Evolutionary conservation across 768 basidiomycete genomes (phyloP), one percentile per base, ranked within the genome.

Genomic region (Botryobasidium botryosum): DNA sequence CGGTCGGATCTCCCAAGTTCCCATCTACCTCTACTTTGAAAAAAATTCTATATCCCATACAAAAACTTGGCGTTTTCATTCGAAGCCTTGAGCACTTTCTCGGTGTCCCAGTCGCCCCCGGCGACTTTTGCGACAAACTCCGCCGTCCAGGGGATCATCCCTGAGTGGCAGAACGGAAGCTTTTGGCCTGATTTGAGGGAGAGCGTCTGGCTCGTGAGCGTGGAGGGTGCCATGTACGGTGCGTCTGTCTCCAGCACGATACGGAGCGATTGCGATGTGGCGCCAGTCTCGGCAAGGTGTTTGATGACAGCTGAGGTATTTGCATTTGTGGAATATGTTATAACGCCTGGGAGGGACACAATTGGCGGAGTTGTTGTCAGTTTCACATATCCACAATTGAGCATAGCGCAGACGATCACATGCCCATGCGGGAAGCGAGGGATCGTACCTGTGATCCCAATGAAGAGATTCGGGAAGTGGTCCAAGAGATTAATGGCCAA

Each of bases 91-190:
- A 42, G 24, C 40, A 42, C 40, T 29, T 29, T 42, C 10, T 29
- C 40, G 12, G 40, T 27, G 27, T 42, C 40, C 40, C 40, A 42
- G 15, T 27, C 40, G 8, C 29, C 40, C 24, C 40, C 40, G 8
- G 60, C 62, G 1, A 71, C 57, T 1, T 61, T 59, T 3, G 79
- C 75, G 0, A 83, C 71, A 53, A 77, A 86, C 52, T 75, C 72
- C 0, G 84, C 82, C 0, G 79, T 79, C 83, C 83, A 87, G 0
- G 85, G 84, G 1, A 88, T 70, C 79, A 87, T 85, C 0, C 73
- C 81, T 0, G 74, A 73, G 53, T 85, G 83, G 44, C 70, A 81
- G 6, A 87, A 56, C 0, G 85, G 79, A 0, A 87, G 58, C 50
- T 52, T 50, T 15, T 48, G 43, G 20, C 50, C 51, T 13, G 32